Base-by-base conservation (phyloP, 805 yeast species). In the Candida chilensis region DNA sequence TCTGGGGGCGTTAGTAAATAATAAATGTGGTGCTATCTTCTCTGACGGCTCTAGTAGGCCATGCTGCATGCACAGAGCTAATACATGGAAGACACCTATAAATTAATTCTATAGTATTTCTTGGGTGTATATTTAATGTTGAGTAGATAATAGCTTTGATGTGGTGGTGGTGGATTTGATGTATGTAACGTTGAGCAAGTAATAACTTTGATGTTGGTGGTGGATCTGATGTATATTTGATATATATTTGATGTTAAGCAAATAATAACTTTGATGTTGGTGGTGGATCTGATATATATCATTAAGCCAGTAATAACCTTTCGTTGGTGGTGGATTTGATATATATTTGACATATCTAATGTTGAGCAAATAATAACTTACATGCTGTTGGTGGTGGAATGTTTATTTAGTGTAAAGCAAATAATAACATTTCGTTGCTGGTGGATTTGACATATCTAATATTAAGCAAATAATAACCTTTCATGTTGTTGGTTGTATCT, bases 301-400 rank as follows among this genome's bases (percentile, higher is more conserved):
- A 37, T 67, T 67, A 39, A 67, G 56, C 72, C 72, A 67, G 43
- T 68, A 68, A 38, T 65, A n/a, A n/a, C n/a, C n/a, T n/a, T n/a
- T n/a, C n/a, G n/a, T n/a, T n/a, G n/a, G n/a, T n/a, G n/a, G n/a
- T n/a, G n/a, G n/a, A n/a, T n/a, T n/a, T n/a, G n/a, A n/a, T 66
- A 45, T 59, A 45, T 18, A 67, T 56, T 20, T 67, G 3, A 71
- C 72, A 39, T 60, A 70, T 19, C 74, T 48, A 16, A 59, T 52
- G 12, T 72, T 69, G 38, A 57, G 70, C 1, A 70, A 67, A 5
- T 72, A 66, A n/a, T 75, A 76, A 2, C 72, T 63, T 16, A 64
- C 66, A 3, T 81, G 80, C 49, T 60, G n/a, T n/a, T 54, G 31
- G 52, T 62, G 2, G 76, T 65, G 4, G 74, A 51, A 76, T 73